Base-by-base conservation (phyloP, 768 basidiomycete genomes). In the Baorangia bicolor region DNA sequence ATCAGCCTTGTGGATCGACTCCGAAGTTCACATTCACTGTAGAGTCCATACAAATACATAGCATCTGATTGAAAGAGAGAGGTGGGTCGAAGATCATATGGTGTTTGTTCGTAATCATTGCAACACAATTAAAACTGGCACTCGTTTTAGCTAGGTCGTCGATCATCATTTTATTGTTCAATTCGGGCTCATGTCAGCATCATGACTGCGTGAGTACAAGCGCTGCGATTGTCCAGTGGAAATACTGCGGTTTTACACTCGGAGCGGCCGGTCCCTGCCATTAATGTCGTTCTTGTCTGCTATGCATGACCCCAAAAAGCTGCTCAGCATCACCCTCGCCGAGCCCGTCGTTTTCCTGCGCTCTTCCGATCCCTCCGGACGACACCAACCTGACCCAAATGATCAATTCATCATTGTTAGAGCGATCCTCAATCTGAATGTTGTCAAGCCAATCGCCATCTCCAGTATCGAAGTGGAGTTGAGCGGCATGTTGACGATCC, bases 401-500 rank as follows among this genome's bases (percentile, higher is more conserved):
- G 83, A 85, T 3, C 78, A 88, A 1, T 82, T 85, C 0, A 79
- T 86, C 14, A 73, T 87, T 60, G 75, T 91, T 7, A 74, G 90
- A 57, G 89, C 87, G 1, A 69, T 91, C 4, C 75, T 91, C 53
- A 82, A 81, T 3, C 73, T 91, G 25, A 75, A 78, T 33, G 73
- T 90, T 20, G 74, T 73, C 31, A 97, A 97, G 69, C 87, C 95
- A 1, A 94, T 85, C 50, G 85, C 82, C 62, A 89, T 99, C 58
- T 87, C 89, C 37, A 90, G 83, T 60, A 94, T 99, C 49, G 87
- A 88, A 49, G 78, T 95, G 40, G 86, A 88, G 66, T 73, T 98
- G 28, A 76, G 83, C 30, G 95, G 90, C 4, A 84, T 79, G 52
- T 76, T 84, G 16, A 73, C 80, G 16, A 85, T 86, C 7, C 81